These are phyloP conservation scores for Xylaria sp. DNA, from an alignment of 2,329 filamentous ascomycete species.

Conservation along the genomic window DNA sequence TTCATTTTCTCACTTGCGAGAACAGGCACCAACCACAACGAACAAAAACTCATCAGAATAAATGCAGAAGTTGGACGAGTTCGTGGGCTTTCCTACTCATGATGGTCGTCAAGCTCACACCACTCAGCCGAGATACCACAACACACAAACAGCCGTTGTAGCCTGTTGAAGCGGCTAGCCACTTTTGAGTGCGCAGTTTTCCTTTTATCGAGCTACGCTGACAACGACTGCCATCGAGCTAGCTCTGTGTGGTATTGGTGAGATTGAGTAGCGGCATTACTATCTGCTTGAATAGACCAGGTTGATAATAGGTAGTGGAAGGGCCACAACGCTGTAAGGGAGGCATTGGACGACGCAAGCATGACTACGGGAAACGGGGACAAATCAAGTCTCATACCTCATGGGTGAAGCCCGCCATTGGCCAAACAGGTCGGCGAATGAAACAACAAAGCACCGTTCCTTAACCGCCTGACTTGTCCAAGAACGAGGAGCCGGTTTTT, in stretches of 20 bases:
- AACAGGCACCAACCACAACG: neutral
- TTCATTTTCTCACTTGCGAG: neutral
- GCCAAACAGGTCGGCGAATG: neutral
- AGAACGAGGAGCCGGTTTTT: no score
- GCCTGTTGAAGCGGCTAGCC: conserved; percentile 3
- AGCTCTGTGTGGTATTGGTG: conserved; percentile 8
- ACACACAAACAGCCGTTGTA: conserved; percentile 5
- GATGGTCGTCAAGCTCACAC: conserved; percentile 8
- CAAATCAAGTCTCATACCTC: neutral
- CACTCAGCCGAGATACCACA: conserved; percentile 6
- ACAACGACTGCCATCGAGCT: neutral
- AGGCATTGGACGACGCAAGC: conserved; percentile 13
- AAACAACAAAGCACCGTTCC: neutral
- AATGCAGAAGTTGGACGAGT: neutral
- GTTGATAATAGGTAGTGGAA: neutral
- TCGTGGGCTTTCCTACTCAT: neutral
- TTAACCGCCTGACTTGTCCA: neutral
- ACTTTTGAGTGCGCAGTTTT: conserved; percentile 3
- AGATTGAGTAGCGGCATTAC: conserved; percentile 5
- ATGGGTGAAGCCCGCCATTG: neutral
- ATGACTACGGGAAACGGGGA: conserved; percentile 9
- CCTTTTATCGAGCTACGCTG: conserved; percentile 4
- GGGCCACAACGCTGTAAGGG: neutral
- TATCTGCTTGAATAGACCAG: conserved; percentile 3
- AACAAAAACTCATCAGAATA: neutral